Evolutionary conservation across 2,329 filamentous ascomycete genomes (phyloP).

Genomic region (Xylaria sp.): DNA sequence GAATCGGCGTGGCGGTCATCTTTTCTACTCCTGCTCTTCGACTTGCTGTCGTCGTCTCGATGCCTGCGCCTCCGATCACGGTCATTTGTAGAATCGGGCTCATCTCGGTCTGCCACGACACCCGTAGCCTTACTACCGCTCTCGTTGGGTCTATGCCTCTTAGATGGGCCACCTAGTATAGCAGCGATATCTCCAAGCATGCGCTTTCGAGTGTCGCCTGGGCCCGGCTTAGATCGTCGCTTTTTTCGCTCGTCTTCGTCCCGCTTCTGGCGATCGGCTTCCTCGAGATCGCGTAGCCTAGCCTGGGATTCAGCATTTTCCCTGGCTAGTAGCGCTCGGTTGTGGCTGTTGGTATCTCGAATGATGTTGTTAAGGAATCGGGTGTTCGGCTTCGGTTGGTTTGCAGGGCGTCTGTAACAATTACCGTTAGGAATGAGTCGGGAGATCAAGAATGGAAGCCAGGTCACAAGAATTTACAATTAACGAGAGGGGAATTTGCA

Average conservation of each 20-base stretch:
- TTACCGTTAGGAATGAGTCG: conserved; percentile 21
- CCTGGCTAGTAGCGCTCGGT: conserved; percentile 84
- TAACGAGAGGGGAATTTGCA: neutral
- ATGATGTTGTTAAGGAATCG: conserved; percentile 90
- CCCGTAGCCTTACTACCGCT: conserved; percentile 31
- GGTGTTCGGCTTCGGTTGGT: conserved; percentile 88
- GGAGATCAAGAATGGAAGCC: neutral
- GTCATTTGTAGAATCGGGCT: conserved; percentile 34
- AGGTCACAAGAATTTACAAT: neutral
- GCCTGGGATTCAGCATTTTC: conserved; percentile 83
- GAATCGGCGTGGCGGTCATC: conserved; percentile 41
- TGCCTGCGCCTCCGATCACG: conserved; percentile 31
- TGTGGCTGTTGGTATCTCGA: conserved; percentile 87
- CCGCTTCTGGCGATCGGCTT: conserved; percentile 57
- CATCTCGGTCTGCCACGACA: conserved; percentile 23
- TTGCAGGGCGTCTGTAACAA: conserved; percentile 63
- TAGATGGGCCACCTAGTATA: conserved; percentile 60
- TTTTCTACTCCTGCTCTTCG: conserved; percentile 43
- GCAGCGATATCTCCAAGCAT: conserved; percentile 71
- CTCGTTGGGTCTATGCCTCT: conserved; percentile 52
- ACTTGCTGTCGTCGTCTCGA: conserved; percentile 40
- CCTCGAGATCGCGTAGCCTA: conserved; percentile 72
- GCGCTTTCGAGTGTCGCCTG: conserved; percentile 64
- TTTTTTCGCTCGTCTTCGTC: conserved; percentile 47
- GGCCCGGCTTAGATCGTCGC: conserved; percentile 57